Percentiles rank a stretch among this genome's conserved stretches.
Conservation (phyloP, 352 stramenopile genomes). For the Phytopythium ostracodes region DNA sequence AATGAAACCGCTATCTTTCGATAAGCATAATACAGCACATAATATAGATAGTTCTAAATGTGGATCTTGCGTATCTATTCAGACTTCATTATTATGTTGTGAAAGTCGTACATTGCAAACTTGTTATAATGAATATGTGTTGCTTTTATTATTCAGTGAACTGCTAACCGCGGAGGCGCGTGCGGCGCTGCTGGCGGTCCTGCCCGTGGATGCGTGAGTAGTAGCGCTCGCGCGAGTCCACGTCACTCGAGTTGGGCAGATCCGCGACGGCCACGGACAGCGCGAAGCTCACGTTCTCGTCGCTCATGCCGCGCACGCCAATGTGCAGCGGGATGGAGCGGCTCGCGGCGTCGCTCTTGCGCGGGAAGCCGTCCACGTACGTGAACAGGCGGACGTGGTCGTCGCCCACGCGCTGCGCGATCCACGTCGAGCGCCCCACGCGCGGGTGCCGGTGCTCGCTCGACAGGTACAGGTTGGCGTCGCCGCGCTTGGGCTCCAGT, state of each 20-base stretch:
- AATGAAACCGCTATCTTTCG: no score
- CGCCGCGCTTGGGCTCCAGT: constrained; percentile 12
- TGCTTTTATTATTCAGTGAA: not conserved
- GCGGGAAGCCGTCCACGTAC: constrained; percentile 76
- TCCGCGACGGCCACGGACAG: constrained; percentile 60
- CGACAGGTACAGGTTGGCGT: constrained; percentile 73
- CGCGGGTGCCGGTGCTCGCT: constrained; percentile 61
- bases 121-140: not conserved
- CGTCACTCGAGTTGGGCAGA: constrained; percentile 46
- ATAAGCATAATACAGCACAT: no score
- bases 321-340: constrained; percentile 71
- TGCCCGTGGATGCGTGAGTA: constrained; percentile 47
- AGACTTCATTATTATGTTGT: no score
- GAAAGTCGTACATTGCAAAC: no score
- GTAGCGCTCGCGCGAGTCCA: constrained; percentile 39
- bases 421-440: constrained; percentile 64
- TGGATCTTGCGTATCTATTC: no score
- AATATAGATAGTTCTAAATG: no score
- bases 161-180: constrained; percentile 7
- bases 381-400: constrained; percentile 66
- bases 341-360: constrained; percentile 33
- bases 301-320: constrained; percentile 45
- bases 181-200: constrained; percentile 8
- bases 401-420: constrained; percentile 50
- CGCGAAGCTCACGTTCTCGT: constrained; percentile 30